Evolutionary conservation across 371 early-diverging fungal species (phyloP).

Genomic region (Mortierella sp.): DNA sequence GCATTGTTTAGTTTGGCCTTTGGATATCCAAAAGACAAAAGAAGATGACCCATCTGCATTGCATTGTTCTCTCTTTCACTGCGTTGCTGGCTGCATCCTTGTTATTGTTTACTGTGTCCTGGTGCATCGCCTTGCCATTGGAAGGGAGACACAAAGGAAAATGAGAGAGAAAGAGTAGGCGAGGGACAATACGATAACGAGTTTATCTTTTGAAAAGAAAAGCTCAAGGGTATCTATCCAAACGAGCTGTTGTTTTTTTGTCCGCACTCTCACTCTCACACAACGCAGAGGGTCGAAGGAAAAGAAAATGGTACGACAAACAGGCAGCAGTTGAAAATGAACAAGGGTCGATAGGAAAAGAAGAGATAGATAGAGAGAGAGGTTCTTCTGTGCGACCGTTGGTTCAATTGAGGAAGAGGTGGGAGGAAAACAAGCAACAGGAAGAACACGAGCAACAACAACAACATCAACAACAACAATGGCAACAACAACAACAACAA

Average conservation of each 20-base stretch:
- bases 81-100: not conserved
- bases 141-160: not conserved
- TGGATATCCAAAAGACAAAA: not conserved
- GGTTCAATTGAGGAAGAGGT: not conserved
- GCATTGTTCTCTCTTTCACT: not conserved
- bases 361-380: not conserved
- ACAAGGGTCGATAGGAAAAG: not conserved
- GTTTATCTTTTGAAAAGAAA: not conserved
- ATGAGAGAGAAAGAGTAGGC: not conserved
- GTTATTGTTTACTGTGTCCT: not conserved
- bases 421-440: not conserved
- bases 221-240: no score
- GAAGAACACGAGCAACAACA: not conserved
- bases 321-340: not conserved
- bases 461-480: not conserved
- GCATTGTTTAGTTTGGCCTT: not conserved
- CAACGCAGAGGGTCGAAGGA: not conserved
- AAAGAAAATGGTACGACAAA: not conserved
- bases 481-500: not conserved
- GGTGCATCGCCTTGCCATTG: not conserved
- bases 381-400: not conserved
- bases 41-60: not conserved
- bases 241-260: no score
- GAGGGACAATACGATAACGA: constrained; percentile 6
- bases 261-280: not conserved